A percentile compares a stretch with the other conserved stretches of the same genome.
Conservation (phyloP, 2,329 filamentous ascomycete species). For the Epichloe hybrida region DNA sequence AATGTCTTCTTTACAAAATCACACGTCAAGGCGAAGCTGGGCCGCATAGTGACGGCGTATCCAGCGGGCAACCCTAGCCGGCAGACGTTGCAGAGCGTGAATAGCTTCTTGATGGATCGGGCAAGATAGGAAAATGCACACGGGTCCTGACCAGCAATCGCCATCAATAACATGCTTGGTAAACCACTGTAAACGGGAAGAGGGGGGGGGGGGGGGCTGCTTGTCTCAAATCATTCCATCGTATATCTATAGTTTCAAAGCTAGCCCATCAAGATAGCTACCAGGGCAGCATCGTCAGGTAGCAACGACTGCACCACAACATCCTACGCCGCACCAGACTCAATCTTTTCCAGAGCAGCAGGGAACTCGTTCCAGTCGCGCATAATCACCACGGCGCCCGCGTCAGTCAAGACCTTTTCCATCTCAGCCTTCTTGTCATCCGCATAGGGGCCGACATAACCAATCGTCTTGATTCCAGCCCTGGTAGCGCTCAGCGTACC, state of each 20-base stretch:
- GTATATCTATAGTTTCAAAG: background rate
- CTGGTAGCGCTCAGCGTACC: constrained; percentile 61
- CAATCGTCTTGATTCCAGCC: constrained; percentile 68
- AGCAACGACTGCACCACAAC: background rate
- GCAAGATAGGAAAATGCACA: constrained; percentile 11
- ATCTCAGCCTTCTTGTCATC: constrained; percentile 50
- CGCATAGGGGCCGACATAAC: constrained; percentile 70
- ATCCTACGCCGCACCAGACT: constrained; percentile 17
- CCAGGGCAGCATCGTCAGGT: background rate
- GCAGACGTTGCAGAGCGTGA: constrained; percentile 78
- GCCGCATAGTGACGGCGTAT: constrained; percentile 68
- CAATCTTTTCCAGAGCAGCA: constrained; percentile 30
- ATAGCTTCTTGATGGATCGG: constrained; percentile 69
- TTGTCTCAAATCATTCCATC: no score
- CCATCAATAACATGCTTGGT: no score
- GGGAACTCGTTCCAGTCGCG: constrained; percentile 44
- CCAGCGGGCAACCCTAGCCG: constrained; percentile 74
- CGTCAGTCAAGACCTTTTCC: constrained; percentile 44
- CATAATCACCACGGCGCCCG: constrained; percentile 52
- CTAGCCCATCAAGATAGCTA: background rate
- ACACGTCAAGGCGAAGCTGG: constrained; percentile 62
- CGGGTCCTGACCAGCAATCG: background rate
- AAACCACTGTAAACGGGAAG: no score
- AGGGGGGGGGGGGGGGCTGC: no score
- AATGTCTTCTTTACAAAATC: constrained; percentile 49